Percentiles rank a stretch among this genome's conserved stretches.
Evolutionary conservation across 2,329 filamentous ascomycete species (phyloP).

Genomic region (Drechmeria coniospora): DNA sequence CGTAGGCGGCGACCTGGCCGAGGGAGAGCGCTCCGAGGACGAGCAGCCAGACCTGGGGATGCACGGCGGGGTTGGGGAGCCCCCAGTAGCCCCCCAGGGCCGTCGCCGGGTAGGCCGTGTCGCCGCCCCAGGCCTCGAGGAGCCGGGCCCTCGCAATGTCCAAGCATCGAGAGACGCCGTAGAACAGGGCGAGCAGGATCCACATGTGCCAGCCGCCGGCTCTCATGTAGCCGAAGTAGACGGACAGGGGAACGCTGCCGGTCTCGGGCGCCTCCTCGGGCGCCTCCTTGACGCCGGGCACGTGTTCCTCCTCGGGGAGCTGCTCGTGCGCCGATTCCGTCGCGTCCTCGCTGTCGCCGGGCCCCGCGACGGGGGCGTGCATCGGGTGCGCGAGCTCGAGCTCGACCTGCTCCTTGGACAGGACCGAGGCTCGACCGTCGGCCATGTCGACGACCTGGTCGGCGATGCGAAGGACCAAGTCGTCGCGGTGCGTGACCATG

Average conservation of each 20-base stretch:
- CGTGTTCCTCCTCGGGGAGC: conserved; percentile 14
- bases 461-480: conserved; percentile 59
- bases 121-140: conserved; percentile 75
- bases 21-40: conserved; percentile 53
- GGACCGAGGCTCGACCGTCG: conserved; percentile 38
- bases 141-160: conserved; percentile 62
- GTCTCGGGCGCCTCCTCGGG: conserved; percentile 25
- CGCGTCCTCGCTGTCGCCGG: conserved; percentile 6
- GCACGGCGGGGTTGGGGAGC: conserved; percentile 45
- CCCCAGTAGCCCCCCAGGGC: conserved; percentile 11
- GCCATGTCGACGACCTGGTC: conserved; percentile 57
- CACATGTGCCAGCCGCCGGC: conserved; percentile 66
- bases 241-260: conserved; percentile 57
- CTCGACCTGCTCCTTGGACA: conserved; percentile 29
- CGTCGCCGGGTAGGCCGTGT: conserved; percentile 6
- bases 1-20: conserved; percentile 41
- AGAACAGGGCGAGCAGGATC: conserved; percentile 45
- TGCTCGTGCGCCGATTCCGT: conserved; percentile 14
- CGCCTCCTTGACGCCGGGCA: conserved; percentile 8
- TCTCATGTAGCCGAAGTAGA: conserved; percentile 78
- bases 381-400: conserved; percentile 22
- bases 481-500: conserved; percentile 69
- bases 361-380: conserved; percentile 13
- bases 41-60: conserved; percentile 61
- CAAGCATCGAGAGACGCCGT: conserved; percentile 46